Conservation (phyloP, 140 eudicot species). For the Anethum foeniculum region DNA sequence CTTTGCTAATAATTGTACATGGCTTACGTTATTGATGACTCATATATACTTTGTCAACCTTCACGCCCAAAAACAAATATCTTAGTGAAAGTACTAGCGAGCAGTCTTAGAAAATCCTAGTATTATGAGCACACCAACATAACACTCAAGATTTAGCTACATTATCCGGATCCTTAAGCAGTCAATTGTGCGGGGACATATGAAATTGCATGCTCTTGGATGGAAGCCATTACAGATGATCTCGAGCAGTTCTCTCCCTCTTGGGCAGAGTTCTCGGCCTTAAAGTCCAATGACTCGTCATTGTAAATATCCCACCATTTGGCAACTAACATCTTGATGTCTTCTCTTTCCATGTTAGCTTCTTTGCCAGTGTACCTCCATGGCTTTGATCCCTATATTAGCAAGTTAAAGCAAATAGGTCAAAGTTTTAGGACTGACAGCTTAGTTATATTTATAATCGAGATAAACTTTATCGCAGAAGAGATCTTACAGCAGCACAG, state of each 20-base stretch:
- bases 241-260: constrained; percentile 21
- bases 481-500: constrained; percentile 21
- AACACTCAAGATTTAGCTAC: background rate
- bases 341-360: constrained; percentile 30
- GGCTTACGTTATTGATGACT: background rate
- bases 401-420: background rate
- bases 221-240: constrained; percentile 21
- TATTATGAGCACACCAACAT: constrained; percentile 6
- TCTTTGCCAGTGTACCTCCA: constrained; percentile 29
- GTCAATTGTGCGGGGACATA: constrained; percentile 21
- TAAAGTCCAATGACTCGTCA: constrained; percentile 24
- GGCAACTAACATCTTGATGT: constrained; percentile 22
- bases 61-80: background rate
- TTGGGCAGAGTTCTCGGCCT: constrained; percentile 14
- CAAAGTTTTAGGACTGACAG: background rate
- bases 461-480: background rate
- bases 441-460: background rate
- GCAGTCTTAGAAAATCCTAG: background rate
- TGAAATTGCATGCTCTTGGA: constrained; percentile 20
- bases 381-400: constrained; percentile 24
- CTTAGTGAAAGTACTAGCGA: background rate
- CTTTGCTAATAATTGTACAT: constrained; percentile 1
- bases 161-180: constrained; percentile 13
- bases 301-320: constrained; percentile 29
- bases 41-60: constrained; percentile 5